phyloP scores from a whole-genome alignment of 768 basidiomycete genomes.

The Mrakia frigida region DNA sequence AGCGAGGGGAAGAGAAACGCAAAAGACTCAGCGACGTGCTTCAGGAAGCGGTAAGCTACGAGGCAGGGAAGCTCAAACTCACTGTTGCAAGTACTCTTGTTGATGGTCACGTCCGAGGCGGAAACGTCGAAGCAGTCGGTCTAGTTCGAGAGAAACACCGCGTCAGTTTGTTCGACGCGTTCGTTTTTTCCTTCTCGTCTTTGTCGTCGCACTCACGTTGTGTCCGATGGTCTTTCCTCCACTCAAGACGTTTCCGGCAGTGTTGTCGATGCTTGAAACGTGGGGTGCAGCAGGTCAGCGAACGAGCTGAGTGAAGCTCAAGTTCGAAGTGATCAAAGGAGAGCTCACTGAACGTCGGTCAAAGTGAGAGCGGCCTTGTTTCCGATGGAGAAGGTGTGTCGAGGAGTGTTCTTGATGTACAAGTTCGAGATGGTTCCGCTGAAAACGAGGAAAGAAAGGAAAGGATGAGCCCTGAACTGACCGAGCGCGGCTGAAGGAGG shows the following conservation, averaged over 20 bases:
- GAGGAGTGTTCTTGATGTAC: conserved; percentile 46
- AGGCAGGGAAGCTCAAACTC: neutral
- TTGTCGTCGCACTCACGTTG: no score
- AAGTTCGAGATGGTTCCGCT: conserved; percentile 48
- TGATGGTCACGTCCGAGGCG: neutral
- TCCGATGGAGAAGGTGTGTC: conserved; percentile 39
- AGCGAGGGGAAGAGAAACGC: no score
- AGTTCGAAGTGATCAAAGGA: no score
- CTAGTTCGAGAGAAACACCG: conserved; percentile 33
- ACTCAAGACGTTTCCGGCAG: neutral
- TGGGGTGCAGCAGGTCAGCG: no score
- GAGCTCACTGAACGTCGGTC: conserved; percentile 43
- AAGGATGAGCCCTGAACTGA: neutral
- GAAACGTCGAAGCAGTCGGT: conserved; percentile 40
- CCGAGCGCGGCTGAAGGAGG: no score
- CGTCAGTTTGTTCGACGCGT: conserved; percentile 39
- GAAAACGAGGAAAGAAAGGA: conserved; percentile 39
- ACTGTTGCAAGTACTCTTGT: conserved; percentile 9
- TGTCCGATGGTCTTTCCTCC: no score
- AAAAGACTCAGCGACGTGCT: neutral
- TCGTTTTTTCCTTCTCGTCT: no score
- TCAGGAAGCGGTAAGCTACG: no score
- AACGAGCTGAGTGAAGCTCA: no score
- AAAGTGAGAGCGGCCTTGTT: conserved; percentile 47
- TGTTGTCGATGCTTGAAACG: conserved; percentile 50